Base-by-base conservation (phyloP, 139 green algal species). In the Mychonastes homosphaera region DNA sequence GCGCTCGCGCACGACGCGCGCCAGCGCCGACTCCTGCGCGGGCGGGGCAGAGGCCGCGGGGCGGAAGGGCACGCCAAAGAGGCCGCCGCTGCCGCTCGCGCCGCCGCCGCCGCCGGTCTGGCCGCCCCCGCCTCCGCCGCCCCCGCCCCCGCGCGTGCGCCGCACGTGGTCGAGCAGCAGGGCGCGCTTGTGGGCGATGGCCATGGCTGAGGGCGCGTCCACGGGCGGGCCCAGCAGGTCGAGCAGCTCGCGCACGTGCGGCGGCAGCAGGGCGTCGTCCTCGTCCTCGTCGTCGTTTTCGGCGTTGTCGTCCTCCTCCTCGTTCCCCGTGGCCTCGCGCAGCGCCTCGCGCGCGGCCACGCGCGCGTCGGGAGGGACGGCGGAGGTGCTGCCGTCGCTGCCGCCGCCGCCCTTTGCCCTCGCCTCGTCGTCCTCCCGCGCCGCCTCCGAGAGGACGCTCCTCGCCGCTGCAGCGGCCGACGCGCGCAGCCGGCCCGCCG, bases 91-190 rank as follows among this genome's bases (percentile, higher is more conserved):
- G 23, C 29, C 34, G 43, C 43, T 53, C 3, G n/a, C n/a, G n/a
- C 21, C 48, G 21, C 53, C 23, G 13, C 23, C n/a, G 8, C 26
- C 23, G 21, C 53, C 41, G 30, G 28, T 28, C 36, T 39, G 54
- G 39, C 39, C 39, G 10, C 18, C 40, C 27, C 13, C 23, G 28
- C 48, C 3, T 27, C 18, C 32, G 13, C 28, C n/a, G 15, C 43
- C 56, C 18, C 54, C 56, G 10, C 39, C 30, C 33, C 21, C 43
- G 13, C 43, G 43, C 56, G 53, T 43, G 39, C 36, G 46, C 30
- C 43, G 36, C 39, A 56, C 57, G 28, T 65, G 58, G 19, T 56
- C 27, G 26, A 65, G 45, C 58, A 65, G 35, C 26, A 65, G 26
- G 35, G 50, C 29, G 23, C 55, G 54, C 48, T 65, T 65, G 36